Evolutionary conservation across 2,329 filamentous ascomycete species (phyloP).

Genomic region (Magnaporthiopsis poae): DNA sequence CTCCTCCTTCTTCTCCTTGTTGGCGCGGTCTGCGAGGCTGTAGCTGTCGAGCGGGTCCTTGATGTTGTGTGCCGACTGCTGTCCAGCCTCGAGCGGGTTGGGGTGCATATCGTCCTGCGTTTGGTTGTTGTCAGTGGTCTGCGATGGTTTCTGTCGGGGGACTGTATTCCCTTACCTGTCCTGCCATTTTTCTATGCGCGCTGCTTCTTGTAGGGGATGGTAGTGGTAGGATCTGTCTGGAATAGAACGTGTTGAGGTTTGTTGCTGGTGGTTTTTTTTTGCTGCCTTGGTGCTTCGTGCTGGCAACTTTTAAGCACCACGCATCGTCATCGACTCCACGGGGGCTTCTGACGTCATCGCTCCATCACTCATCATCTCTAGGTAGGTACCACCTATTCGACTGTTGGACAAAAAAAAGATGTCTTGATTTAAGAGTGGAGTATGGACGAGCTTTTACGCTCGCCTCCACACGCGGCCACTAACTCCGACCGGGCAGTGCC

Average conservation of each 20-base stretch:
- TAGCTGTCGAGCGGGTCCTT: conserved; percentile 7
- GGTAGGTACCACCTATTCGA: too few species aligned
- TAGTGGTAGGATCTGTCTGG: not conserved
- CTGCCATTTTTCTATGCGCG: not conserved
- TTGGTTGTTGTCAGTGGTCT: not conserved
- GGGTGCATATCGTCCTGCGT: conserved; percentile 6
- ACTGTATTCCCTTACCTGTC: not conserved
- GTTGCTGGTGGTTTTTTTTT: not conserved
- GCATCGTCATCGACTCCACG: not conserved
- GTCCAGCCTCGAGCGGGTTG: not conserved
- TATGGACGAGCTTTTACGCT: not conserved
- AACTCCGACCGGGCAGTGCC: too few species aligned
- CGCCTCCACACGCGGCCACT: too few species aligned
- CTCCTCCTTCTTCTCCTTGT: conserved; percentile 8
- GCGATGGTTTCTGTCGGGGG: not conserved
- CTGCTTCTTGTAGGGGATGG: too few species aligned
- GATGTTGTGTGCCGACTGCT: conserved; percentile 6
- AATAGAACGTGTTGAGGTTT: not conserved
- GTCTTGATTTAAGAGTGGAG: not conserved
- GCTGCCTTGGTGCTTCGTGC: too few species aligned
- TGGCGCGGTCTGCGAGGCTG: conserved; percentile 5
- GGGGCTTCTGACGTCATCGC: not conserved
- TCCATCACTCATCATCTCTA: not conserved
- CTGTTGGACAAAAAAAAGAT: not conserved
- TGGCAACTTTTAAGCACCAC: not conserved